Evolutionary conservation across 2,329 filamentous ascomycete species (phyloP).

Genomic region (Chlorencoelia australis): DNA sequence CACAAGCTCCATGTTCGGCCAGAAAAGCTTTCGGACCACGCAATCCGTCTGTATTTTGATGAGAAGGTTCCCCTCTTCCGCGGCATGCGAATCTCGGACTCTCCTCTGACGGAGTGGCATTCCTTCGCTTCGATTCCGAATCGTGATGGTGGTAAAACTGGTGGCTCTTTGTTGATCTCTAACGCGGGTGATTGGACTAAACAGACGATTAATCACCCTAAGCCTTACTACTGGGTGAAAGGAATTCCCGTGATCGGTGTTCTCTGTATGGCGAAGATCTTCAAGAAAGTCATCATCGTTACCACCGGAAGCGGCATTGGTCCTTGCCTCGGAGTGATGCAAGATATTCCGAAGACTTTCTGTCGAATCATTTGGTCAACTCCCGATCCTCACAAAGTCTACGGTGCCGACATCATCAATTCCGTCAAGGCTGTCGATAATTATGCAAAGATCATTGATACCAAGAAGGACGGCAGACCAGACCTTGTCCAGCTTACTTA

Average conservation of each 20-base stretch:
- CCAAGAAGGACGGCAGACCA: slow-evolving; percentile 24
- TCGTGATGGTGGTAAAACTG: slow-evolving; percentile 24
- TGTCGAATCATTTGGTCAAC: slow-evolving; percentile 29
- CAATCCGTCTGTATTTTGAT: background rate
- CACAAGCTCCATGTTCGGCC: background rate
- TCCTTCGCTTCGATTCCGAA: slow-evolving; percentile 48
- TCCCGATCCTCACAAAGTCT: slow-evolving; percentile 27
- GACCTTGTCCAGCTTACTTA: slow-evolving; percentile 28
- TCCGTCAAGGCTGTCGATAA: slow-evolving; percentile 27
- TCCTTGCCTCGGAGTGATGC: slow-evolving; percentile 28
- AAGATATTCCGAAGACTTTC: slow-evolving; percentile 20
- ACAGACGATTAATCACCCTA: slow-evolving; percentile 17
- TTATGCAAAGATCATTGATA: slow-evolving; percentile 29
- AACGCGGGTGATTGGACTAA: background rate
- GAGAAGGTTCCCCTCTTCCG: no score
- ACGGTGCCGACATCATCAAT: slow-evolving; percentile 27
- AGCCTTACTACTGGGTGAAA: slow-evolving; percentile 10
- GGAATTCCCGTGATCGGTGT: background rate
- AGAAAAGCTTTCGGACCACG: background rate
- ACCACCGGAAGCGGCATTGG: slow-evolving; percentile 32
- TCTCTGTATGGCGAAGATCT: background rate
- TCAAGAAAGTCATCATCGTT: slow-evolving; percentile 20
- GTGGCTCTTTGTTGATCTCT: slow-evolving; percentile 16
- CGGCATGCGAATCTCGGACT: slow-evolving; percentile 33
- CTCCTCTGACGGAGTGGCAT: slow-evolving; percentile 45